Base-by-base conservation (phyloP, 2,329 filamentous ascomycete species). In the Penicillium oxalicum region DNA sequence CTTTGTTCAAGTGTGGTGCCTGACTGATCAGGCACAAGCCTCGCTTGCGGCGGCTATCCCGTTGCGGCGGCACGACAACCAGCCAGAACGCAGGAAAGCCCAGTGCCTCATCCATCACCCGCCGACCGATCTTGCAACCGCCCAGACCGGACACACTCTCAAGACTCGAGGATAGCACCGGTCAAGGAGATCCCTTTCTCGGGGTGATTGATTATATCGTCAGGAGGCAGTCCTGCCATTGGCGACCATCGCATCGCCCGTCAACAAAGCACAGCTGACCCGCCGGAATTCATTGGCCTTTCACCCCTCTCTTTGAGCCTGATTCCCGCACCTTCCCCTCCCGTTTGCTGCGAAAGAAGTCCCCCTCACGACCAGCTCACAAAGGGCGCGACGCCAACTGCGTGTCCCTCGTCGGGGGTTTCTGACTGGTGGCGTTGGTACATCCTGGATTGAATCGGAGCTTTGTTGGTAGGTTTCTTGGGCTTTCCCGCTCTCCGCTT, bases 21-120 rank as follows among this genome's bases (percentile, higher is more conserved):
- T 59, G 43, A 56, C 13, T 1, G 6, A 29, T 51, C 39, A 64
- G 60, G 58, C 56, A 55, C 3, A 13, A 45, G 42, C 60, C 60
- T 69, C 67, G 66, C 66, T 69, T 69, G 61, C 58, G 59, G 67
- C 66, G 67, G 61, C 61, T 70, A 70, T 62, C 60, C 59, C 56
- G 55, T 66, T 67, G 65, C 63, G 62, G 64, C 62, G 66, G 63
- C 61, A 66, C 57, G 60, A 61, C 59, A 65, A 63, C 65, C 65
- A 68, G 60, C 63, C 65, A 68, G 62, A 64, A 56, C 50, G 57
- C 63, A 60, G 59, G 53, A 64, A 67, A 61, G 59, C 55, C 61
- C 63, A 60, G 66, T 61, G 58, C 55, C 56, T 52, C 60, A 58
- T 57, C 56, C 58, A 64, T 63, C 62, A 55, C 52, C 55, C 50